Base-by-base conservation (phyloP, 164 flowering plant genomes). In the Aristolochia contorta region DNA sequence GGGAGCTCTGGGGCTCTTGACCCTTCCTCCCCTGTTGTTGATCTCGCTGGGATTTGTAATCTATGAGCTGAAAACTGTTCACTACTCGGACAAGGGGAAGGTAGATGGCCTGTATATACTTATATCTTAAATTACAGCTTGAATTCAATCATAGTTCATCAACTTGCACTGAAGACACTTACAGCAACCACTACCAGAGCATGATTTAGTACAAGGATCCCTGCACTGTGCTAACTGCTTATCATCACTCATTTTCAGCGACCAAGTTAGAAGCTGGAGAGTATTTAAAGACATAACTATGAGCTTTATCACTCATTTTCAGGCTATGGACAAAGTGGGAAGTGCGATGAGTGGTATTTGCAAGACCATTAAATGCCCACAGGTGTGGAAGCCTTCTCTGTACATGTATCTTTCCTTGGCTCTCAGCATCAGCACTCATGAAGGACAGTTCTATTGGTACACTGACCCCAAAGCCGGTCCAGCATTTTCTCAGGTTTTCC, bases 361-460 rank as follows among this genome's bases (percentile, higher is more conserved):
- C 58, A 72, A 54, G 62, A 76, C 92, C 52, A 79, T 85, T 19
- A 79, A 67, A 65, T 63, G 15, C 59, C 86, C 87, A 12, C 78
- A 79, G 57, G 88, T 85, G 41, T 85, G 96, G 96, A 82, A 81
- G 72, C 96, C 96, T 16, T 74, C 89, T 14, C 77, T 85, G 0
- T 88, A 74, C 66, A 88, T 85, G 82, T 82, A 69, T 64, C 69
- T 88, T 6, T 82, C 92, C 32, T 45, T 85, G 56, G 81, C 96
- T 32, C 76, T 85, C 25, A 81, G 81, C 64, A 66, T 82, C 12
- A 84, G 85, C 65, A 81, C 85, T 50, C 82, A 80, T 59, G 89
- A 85, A 76, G 96, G 96, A 10, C 80, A 76, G 32, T 88, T 88
- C 61, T 88, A 88, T 32, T 88, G 96, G 96, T 84, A 76, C 58